phyloP scores from a whole-genome alignment of 352 stramenopile genomes.

The Phytophthora ohioensis region DNA sequence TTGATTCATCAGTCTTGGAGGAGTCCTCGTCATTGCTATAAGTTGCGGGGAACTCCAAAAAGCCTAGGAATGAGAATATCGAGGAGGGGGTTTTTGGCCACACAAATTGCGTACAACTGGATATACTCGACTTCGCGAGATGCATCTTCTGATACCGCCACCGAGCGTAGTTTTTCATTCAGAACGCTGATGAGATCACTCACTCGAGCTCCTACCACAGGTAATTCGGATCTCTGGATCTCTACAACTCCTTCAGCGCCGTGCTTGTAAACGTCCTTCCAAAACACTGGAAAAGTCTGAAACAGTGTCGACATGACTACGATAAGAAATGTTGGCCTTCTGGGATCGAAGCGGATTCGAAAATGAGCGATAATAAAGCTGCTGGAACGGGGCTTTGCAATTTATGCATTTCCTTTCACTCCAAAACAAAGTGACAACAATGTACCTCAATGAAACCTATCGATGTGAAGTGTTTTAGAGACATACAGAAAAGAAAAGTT shows the following conservation, averaged over 20 bases:
- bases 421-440: too few species aligned
- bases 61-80: background rate
- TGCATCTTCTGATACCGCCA: background rate
- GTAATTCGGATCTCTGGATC: slow-evolving; percentile 12
- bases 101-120: background rate
- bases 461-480: too few species aligned
- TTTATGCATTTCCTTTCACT: too few species aligned
- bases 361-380: background rate
- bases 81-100: background rate
- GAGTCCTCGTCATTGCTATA: too few species aligned
- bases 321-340: too few species aligned
- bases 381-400: too few species aligned
- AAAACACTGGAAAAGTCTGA: background rate
- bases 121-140: background rate
- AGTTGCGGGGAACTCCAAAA: too few species aligned
- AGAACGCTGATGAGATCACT: background rate
- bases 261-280: background rate
- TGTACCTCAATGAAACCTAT: too few species aligned
- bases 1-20: too few species aligned
- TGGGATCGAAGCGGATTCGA: background rate
- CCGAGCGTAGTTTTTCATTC: background rate
- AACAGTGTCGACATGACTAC: slow-evolving; percentile 1
- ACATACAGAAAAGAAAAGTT: too few species aligned
- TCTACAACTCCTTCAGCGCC: slow-evolving; percentile 17
- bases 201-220: background rate